Percentiles rank a stretch among this genome's conserved stretches.
Conservation (phyloP, 2,329 filamentous ascomycete species). For the Fusarium poae region DNA sequence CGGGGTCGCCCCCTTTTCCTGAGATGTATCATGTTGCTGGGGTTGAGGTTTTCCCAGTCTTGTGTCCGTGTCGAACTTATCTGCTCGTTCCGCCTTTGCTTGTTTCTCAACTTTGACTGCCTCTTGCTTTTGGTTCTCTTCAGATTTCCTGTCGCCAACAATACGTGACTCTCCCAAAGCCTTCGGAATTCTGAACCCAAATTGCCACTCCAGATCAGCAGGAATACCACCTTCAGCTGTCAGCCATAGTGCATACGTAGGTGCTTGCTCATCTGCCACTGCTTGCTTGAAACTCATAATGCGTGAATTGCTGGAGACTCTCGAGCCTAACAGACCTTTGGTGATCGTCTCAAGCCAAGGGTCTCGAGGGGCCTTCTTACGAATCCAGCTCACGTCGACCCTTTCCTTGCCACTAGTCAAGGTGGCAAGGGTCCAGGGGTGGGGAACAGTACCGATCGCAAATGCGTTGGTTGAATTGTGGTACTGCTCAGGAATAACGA, state of each 20-base stretch:
- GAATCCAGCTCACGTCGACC: constrained; percentile 74
- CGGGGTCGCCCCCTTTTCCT: constrained; percentile 56
- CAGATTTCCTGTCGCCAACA: constrained; percentile 25
- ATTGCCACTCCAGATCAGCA: constrained; percentile 86
- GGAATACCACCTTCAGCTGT: constrained; percentile 75
- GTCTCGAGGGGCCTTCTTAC: constrained; percentile 78
- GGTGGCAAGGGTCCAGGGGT: constrained; percentile 86
- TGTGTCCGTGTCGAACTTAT: constrained; percentile 15
- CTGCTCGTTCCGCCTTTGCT: constrained; percentile 17
- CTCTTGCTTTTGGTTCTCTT: constrained; percentile 30
- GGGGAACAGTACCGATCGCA: constrained; percentile 88
- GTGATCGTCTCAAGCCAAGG: constrained; percentile 82
- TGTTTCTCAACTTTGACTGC: constrained; percentile 49
- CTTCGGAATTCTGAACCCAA: constrained; percentile 84
- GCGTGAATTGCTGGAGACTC: constrained; percentile 71
- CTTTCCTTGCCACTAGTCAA: constrained; percentile 73
- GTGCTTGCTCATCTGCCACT: constrained; percentile 76
- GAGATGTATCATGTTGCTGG: constrained; percentile 32
- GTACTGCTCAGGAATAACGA: constrained; percentile 76
- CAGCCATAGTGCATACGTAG: constrained; percentile 81
- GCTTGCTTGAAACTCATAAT: constrained; percentile 83
- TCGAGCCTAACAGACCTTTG: constrained; percentile 73
- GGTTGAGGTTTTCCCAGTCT: constrained; percentile 58
- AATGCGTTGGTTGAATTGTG: constrained; percentile 79
- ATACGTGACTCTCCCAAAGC: constrained; percentile 59